A percentile compares a stretch with the other conserved stretches of the same genome.
phyloP scores from a whole-genome alignment of 73 alveolate genomes.

The Halteria grandinella region DNA sequence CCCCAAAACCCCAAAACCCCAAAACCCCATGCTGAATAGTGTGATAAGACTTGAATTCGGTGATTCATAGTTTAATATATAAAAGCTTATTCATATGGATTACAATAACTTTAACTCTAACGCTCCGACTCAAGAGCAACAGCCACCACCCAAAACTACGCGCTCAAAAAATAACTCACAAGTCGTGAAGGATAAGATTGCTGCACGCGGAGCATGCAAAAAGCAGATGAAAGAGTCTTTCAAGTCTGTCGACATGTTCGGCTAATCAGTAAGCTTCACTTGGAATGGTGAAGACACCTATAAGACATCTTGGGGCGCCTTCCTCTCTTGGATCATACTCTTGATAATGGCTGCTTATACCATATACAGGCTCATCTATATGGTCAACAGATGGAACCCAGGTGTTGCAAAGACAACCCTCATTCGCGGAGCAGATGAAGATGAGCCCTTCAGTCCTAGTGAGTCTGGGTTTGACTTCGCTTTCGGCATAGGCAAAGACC shows the following conservation, averaged over 20 bases:
- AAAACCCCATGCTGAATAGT: no score
- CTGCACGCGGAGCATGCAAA: no score
- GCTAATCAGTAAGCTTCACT: slow-evolving; percentile 31
- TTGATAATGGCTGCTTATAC: background rate
- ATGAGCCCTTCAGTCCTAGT: background rate
- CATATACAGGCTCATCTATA: background rate
- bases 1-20: no score
- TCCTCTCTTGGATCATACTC: slow-evolving; percentile 13
- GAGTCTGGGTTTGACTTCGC: slow-evolving; percentile 50
- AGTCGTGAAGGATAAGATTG: no score
- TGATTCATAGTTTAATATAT: no score
- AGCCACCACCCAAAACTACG: no score
- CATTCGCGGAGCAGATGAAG: background rate
- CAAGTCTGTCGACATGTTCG: slow-evolving; percentile 39
- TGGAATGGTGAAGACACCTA: slow-evolving; percentile 42
- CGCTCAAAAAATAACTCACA: no score
- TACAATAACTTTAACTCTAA: no score
- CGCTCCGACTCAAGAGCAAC: no score
- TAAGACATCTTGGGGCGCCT: slow-evolving; percentile 47
- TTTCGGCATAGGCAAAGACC: background rate
- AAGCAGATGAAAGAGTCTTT: no score
- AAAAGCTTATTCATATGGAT: no score
- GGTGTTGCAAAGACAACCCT: background rate
- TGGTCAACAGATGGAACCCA: background rate
- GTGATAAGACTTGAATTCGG: no score